These are phyloP conservation scores for Halenospora varia DNA, from an alignment of 495 filamentous ascomycete genomes.

Conservation along the genomic window DNA sequence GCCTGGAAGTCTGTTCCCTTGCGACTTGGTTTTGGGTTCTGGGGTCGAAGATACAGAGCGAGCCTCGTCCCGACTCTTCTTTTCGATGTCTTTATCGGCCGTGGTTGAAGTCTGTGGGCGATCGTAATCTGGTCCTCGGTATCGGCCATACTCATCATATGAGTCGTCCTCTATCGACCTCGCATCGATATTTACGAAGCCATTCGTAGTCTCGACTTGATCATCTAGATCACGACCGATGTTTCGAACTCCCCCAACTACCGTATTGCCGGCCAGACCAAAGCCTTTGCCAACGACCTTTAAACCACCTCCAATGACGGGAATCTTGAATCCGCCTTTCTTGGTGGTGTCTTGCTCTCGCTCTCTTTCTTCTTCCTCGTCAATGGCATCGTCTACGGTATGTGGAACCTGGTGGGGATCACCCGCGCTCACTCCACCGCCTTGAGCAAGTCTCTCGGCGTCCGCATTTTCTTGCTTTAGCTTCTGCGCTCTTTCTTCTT, in stretches of 20 bases:
- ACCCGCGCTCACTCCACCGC: conserved; percentile 74
- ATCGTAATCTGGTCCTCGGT: conserved; percentile 1
- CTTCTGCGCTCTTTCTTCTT: conserved; percentile 44
- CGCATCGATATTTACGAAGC: conserved; percentile 39
- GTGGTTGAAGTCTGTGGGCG: conserved; percentile 9
- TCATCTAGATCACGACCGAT: conserved; percentile 57
- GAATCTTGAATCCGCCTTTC: conserved; percentile 26
- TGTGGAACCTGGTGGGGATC: conserved; percentile 77
- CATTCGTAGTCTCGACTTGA: conserved; percentile 51
- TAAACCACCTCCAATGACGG: conserved; percentile 27
- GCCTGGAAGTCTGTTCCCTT: conserved; percentile 11
- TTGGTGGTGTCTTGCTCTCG: conserved; percentile 24
- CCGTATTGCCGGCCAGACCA: conserved; percentile 36
- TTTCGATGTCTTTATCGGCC: conserved; percentile 4
- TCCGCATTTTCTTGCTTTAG: conserved; percentile 48
- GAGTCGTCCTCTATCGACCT: conserved; percentile 7
- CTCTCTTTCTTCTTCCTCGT: conserved; percentile 32
- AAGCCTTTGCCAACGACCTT: conserved; percentile 53
- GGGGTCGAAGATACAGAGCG: conserved; percentile 6
- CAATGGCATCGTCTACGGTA: conserved; percentile 62
- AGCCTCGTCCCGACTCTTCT: conserved; percentile 5
- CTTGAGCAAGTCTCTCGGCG: conserved; percentile 59
- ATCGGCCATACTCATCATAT: conserved; percentile 21
- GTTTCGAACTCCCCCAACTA: conserved; percentile 48
- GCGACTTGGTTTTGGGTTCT: neutral